phyloP scores from a whole-genome alignment of 108 stramenopile genomes.

The Stephanodiscus minutulus region DNA sequence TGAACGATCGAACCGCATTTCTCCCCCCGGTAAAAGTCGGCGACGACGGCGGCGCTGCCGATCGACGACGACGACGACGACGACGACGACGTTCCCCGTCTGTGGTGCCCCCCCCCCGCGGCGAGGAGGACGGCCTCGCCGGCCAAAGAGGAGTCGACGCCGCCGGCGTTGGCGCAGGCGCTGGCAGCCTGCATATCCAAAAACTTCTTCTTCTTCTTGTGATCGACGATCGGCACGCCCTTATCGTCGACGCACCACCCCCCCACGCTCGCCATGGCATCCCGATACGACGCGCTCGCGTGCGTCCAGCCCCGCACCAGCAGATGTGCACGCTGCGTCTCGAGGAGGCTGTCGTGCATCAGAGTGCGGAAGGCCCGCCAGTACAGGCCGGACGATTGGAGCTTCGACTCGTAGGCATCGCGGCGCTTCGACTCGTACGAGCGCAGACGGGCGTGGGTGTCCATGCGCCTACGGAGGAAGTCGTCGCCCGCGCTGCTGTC shows the following conservation, averaged over 20 bases:
- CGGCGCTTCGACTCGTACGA: conserved; percentile 71
- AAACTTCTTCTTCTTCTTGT: conserved; percentile 57
- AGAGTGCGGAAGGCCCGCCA: conserved; percentile 79
- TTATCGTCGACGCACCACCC: conserved; percentile 68
- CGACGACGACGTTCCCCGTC: neutral
- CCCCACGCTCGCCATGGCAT: conserved; percentile 55
- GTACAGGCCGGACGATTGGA: conserved; percentile 70
- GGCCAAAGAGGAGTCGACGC: too few species aligned
- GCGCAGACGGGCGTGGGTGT: conserved; percentile 51
- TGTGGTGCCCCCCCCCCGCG: too few species aligned
- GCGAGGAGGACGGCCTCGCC: too few species aligned
- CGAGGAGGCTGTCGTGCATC: conserved; percentile 54
- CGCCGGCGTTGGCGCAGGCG: conserved; percentile 4
- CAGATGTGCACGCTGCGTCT: conserved; percentile 70
- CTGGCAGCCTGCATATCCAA: too few species aligned
- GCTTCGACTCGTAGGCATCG: conserved; percentile 66
- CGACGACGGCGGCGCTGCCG: neutral
- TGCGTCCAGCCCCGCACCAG: conserved; percentile 63
- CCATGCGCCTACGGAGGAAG: conserved; percentile 10
- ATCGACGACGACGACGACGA: neutral
- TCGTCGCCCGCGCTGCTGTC: neutral
- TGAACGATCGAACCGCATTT: conserved; percentile 35
- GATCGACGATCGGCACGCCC: conserved; percentile 57
- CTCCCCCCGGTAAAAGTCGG: conserved; percentile 16
- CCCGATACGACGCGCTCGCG: conserved; percentile 54